These are phyloP conservation scores for Dunaliella sp. DNA, from an alignment of 139 green algal genomes.

Conservation along the genomic window DNA sequence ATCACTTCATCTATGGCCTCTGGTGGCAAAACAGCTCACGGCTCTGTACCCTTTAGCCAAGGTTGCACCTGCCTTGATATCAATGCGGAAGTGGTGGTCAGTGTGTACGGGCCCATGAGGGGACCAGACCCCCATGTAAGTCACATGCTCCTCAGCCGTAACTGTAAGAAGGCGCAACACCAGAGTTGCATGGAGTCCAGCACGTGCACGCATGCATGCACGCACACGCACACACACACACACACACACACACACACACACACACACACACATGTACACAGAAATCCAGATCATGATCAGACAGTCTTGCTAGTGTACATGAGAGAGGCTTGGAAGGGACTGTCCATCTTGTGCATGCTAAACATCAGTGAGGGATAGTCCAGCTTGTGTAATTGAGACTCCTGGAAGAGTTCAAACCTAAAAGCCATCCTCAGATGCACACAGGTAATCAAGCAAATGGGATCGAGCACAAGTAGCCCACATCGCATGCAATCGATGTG, in stretches of 20 bases:
- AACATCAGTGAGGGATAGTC: background rate
- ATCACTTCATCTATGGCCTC: too few species aligned
- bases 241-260: too few species aligned
- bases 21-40: too few species aligned
- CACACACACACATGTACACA: background rate
- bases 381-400: background rate
- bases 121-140: background rate
- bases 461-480: background rate
- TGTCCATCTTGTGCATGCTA: too few species aligned
- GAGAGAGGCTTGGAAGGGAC: too few species aligned
- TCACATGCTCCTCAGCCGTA: background rate
- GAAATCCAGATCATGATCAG: background rate
- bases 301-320: background rate
- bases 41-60: too few species aligned
- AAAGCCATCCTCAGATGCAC: too few species aligned
- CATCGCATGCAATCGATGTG: background rate
- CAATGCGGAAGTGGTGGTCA: background rate
- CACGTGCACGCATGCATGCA: too few species aligned
- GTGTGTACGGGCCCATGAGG: background rate
- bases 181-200: background rate
- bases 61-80: background rate
- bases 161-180: background rate
- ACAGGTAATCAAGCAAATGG: too few species aligned
- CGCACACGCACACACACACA: too few species aligned
- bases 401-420: background rate